These are phyloP conservation scores for Leishmania braziliensis DNA, from an alignment of 208 protist genomes.

Conservation along the genomic window DNA sequence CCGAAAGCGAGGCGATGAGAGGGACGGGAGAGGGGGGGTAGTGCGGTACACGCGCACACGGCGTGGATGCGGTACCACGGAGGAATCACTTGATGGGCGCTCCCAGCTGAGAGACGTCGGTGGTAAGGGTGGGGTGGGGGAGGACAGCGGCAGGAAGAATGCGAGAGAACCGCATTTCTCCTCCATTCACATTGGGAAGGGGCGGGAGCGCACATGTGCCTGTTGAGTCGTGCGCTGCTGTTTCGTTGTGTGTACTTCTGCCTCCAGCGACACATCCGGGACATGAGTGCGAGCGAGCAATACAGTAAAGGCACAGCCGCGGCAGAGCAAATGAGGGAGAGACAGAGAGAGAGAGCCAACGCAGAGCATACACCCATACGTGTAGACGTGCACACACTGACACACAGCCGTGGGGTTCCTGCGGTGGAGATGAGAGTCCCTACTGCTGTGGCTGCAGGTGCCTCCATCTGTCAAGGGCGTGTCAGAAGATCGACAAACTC, in stretches of 20 bases:
- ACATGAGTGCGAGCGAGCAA: neutral
- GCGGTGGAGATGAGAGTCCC: neutral
- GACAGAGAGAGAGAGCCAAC: neutral
- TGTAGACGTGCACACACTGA: neutral
- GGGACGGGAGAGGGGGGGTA: neutral
- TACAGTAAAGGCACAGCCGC: neutral
- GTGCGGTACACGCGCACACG: neutral
- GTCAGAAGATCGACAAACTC: slow-evolving; percentile 27
- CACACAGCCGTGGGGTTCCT: neutral
- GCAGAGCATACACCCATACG: neutral
- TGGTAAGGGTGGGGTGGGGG: neutral
- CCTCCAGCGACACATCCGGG: neutral
- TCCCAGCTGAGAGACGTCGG: neutral
- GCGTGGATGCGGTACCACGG: neutral
- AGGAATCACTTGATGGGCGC: neutral
- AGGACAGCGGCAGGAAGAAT: neutral
- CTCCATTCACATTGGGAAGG: neutral
- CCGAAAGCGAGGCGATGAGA: neutral
- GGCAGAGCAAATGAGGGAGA: neutral
- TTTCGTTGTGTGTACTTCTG: neutral
- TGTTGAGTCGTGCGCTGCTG: neutral
- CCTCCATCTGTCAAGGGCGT: slow-evolving; percentile 9
- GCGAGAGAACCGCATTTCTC: neutral
- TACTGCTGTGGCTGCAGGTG: neutral
- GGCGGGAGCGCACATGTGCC: neutral